Evolutionary conservation across 345 rosid genomes (phyloP).

Genomic region (Erysimum cheiranthoides): DNA sequence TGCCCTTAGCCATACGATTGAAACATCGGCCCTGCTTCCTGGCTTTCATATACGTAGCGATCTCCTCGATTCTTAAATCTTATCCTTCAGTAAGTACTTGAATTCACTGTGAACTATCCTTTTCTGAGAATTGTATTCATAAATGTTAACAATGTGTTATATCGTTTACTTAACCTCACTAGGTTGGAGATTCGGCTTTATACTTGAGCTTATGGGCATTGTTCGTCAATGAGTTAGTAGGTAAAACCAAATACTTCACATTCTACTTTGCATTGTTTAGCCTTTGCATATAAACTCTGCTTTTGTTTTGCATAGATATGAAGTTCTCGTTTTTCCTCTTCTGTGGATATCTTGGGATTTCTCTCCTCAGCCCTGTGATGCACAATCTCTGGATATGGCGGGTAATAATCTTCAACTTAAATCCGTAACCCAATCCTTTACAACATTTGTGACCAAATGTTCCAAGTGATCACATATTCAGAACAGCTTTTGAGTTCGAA

Average conservation of each 20-base stretch:
- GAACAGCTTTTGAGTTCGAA: not conserved
- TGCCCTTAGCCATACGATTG: constrained; percentile 87
- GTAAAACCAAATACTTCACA: constrained; percentile 45
- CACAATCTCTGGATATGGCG: constrained; percentile 99
- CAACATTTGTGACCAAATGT: constrained; percentile 15
- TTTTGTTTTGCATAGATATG: constrained; percentile 60
- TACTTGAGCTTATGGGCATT: constrained; percentile 81
- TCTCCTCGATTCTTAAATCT: constrained; percentile 88
- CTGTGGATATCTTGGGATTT: constrained; percentile 88
- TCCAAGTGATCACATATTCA: not conserved
- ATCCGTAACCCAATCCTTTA: not conserved
- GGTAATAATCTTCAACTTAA: constrained; percentile 61
- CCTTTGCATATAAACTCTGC: constrained; percentile 35
- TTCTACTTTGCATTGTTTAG: constrained; percentile 20
- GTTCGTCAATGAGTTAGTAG: constrained; percentile 86
- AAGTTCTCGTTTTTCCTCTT: constrained; percentile 90
- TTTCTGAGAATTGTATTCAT: not conserved
- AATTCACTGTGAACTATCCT: not conserved
- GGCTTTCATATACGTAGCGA: constrained; percentile 80
- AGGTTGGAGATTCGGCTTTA: constrained; percentile 95
- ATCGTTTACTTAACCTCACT: constrained; percentile 33
- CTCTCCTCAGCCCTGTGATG: constrained; percentile 97
- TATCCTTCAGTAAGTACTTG: constrained; percentile 84
- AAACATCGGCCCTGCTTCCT: constrained; percentile 89
- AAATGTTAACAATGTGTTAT: not conserved